These are phyloP conservation scores for Mycosphaerella arachidis DNA, from an alignment of 2,329 filamentous ascomycete species.

Conservation along the genomic window DNA sequence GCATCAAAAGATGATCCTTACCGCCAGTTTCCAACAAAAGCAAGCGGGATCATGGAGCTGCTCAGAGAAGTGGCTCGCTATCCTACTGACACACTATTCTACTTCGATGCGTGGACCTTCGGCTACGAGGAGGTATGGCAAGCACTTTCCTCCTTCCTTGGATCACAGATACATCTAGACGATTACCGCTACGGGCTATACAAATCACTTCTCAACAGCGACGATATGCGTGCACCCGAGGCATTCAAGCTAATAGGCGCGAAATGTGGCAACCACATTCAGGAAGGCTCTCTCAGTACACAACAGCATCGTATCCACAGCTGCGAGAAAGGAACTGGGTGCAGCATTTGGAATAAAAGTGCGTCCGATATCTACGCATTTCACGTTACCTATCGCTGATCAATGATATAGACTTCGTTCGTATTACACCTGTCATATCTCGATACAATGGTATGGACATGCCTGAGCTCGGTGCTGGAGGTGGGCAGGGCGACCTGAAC, in stretches of 20 bases:
- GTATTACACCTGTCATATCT: slow-evolving; percentile 73
- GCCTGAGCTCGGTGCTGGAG: slow-evolving; percentile 70
- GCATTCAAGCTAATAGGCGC: slow-evolving; percentile 68
- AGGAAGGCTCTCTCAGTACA: slow-evolving; percentile 67
- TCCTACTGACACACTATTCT: slow-evolving; percentile 70
- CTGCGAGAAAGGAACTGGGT: slow-evolving; percentile 70
- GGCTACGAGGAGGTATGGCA: slow-evolving; percentile 92
- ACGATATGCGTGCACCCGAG: slow-evolving; percentile 47
- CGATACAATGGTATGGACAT: slow-evolving; percentile 54
- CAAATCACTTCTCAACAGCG: slow-evolving; percentile 48
- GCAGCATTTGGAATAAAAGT: slow-evolving; percentile 45
- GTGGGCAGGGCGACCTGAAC: slow-evolving; percentile 70
- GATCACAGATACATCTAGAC: slow-evolving; percentile 74
- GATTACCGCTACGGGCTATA: slow-evolving; percentile 74
- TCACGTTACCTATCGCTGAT: slow-evolving; percentile 28
- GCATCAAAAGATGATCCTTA: slow-evolving; percentile 49
- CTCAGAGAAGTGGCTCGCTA: slow-evolving; percentile 64
- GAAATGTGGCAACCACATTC: slow-evolving; percentile 64
- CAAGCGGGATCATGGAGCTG: slow-evolving; percentile 70
- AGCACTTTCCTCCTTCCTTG: slow-evolving; percentile 66
- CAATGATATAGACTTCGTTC: slow-evolving; percentile 52
- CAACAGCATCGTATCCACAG: slow-evolving; percentile 67
- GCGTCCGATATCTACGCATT: background rate
- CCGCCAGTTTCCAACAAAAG: slow-evolving; percentile 58
- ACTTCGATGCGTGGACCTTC: slow-evolving; percentile 86